These are phyloP conservation scores for Thuja plicata DNA, from an alignment of 83 land plant species.

Conservation along the genomic window DNA sequence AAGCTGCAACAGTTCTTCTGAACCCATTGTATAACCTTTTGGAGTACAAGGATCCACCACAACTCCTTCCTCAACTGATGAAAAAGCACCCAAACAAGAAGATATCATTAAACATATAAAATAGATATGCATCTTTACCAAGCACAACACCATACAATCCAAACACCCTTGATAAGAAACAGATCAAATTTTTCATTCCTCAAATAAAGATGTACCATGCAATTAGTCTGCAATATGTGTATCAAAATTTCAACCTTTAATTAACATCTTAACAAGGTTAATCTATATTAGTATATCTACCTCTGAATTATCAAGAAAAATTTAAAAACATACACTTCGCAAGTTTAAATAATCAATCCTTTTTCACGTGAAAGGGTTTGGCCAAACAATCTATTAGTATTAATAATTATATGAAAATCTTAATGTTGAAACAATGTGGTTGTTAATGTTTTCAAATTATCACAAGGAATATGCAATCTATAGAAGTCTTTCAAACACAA, in stretches of 20 bases:
- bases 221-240: background rate
- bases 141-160: background rate
- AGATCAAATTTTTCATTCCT: background rate
- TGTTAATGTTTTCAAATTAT: no score
- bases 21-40: slow-evolving; percentile 55
- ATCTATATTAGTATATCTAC: background rate
- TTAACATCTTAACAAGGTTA: background rate
- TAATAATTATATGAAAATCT: background rate
- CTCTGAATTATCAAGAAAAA: background rate
- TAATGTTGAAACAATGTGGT: background rate
- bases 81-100: background rate
- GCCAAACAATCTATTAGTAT: background rate
- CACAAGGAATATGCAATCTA: no score
- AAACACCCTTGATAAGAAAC: background rate
- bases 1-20: slow-evolving; percentile 22
- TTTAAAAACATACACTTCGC: background rate
- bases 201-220: background rate
- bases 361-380: background rate
- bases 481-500: no score
- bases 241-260: background rate
- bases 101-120: background rate
- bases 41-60: slow-evolving; percentile 90
- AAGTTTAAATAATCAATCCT: background rate
- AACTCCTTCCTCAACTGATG: slow-evolving; percentile 17
- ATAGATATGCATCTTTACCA: background rate